phyloP scores from a whole-genome alignment of 1,139 yeast species.

The Debaryomycetaceae sp. region DNA sequence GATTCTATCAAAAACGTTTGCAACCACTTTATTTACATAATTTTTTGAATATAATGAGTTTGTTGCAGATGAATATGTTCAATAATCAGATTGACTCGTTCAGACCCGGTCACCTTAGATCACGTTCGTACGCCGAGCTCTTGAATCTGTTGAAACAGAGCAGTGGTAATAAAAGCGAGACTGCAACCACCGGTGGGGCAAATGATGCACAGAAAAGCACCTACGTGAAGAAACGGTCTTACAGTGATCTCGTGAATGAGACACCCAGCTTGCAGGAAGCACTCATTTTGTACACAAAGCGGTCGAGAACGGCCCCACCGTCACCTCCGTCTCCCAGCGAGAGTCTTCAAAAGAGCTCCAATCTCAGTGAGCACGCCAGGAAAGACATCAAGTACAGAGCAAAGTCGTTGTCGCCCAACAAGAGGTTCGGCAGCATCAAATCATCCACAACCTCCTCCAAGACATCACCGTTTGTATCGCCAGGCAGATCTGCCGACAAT shows the following conservation, averaged over 20 bases:
- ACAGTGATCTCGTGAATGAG: conserved; percentile 18
- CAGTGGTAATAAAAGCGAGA: not conserved
- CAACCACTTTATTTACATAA: conserved; percentile 4
- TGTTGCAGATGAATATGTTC: conserved; percentile 27
- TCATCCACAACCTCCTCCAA: conserved; percentile 31
- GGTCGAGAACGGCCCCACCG: conserved; percentile 53
- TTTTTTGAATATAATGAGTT: conserved; percentile 13
- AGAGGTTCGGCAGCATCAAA: conserved; percentile 24
- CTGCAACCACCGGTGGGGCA: not conserved
- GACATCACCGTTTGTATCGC: conserved; percentile 18
- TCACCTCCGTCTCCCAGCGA: conserved; percentile 29
- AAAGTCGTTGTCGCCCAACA: conserved; percentile 34
- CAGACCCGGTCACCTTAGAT: conserved; percentile 30
- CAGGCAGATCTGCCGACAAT: conserved; percentile 5
- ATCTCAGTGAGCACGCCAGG: not conserved
- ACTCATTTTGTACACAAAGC: conserved; percentile 19
- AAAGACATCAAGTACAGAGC: conserved; percentile 16
- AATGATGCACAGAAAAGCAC: not conserved
- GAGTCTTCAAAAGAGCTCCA: conserved; percentile 1
- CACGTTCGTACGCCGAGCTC: conserved; percentile 32
- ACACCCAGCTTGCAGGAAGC: conserved; percentile 3
- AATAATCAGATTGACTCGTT: conserved; percentile 28
- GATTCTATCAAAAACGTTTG: conserved; percentile 3
- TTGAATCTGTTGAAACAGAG: conserved; percentile 21
- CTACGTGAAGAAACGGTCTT: conserved; percentile 21